Conservation (phyloP, 345 rosid genomes). For the Cardamine occulta region DNA sequence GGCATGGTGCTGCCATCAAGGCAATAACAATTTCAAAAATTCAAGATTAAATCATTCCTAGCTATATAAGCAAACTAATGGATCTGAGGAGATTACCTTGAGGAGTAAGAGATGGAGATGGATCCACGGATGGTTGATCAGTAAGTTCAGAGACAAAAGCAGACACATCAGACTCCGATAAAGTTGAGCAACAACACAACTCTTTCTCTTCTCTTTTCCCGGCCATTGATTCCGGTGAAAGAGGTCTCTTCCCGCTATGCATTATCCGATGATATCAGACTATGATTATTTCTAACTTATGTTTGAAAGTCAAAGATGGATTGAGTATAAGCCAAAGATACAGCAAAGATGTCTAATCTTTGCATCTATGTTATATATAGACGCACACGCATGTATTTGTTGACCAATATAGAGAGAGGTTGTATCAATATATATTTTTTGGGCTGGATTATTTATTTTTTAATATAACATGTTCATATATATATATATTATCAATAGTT, state of each 20-base stretch:
- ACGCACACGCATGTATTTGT: conserved; percentile 40
- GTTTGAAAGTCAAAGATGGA: conserved; percentile 37
- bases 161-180: conserved; percentile 43
- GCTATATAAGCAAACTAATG: background rate
- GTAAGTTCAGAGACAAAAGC: conserved; percentile 44
- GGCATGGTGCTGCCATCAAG: conserved; percentile 14
- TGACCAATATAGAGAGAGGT: conserved; percentile 23
- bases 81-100: conserved; percentile 26
- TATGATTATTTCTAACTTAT: background rate
- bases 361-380: conserved; percentile 32
- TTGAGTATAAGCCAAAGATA: conserved; percentile 26
- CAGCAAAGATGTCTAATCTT: conserved; percentile 29
- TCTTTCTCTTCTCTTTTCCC: conserved; percentile 27
- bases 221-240: conserved; percentile 41
- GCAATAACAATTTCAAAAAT: background rate
- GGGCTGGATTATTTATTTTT: background rate
- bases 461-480: background rate
- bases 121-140: conserved; percentile 26
- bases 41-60: background rate
- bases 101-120: conserved; percentile 23
- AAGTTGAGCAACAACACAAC: conserved; percentile 31
- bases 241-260: conserved; percentile 42
- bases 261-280: conserved; percentile 31
- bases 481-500: background rate
- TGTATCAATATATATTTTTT: background rate